Conservation (phyloP, 2,329 filamentous ascomycete species). For the Xylariaceae sp. region DNA sequence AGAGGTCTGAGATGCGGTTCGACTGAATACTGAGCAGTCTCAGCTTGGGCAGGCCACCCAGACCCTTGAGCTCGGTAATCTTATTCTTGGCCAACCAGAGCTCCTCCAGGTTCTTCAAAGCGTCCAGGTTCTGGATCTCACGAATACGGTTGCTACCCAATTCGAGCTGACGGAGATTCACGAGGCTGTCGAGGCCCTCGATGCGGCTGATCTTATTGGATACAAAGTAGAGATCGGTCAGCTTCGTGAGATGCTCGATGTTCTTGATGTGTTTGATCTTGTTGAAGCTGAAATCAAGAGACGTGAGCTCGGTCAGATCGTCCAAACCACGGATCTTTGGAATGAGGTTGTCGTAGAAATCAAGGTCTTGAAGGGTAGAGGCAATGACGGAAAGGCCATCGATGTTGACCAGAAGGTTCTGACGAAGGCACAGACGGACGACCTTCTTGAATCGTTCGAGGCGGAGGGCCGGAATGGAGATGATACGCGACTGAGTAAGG, state of each 20-base stretch:
- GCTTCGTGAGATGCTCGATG: slow-evolving; percentile 70
- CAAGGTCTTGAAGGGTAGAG: slow-evolving; percentile 73
- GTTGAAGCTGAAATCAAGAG: slow-evolving; percentile 93
- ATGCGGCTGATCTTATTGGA: slow-evolving; percentile 92
- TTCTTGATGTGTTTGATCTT: slow-evolving; percentile 99
- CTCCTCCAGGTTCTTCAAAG: slow-evolving; percentile 74
- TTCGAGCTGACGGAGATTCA: slow-evolving; percentile 77
- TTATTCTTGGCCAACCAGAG: slow-evolving; percentile 97
- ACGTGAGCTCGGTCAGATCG: slow-evolving; percentile 69
- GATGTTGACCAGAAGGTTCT: slow-evolving; percentile 83
- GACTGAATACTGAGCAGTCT: slow-evolving; percentile 92
- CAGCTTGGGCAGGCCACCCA: slow-evolving; percentile 73
- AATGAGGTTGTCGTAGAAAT: slow-evolving; percentile 96
- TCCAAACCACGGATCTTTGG: slow-evolving; percentile 83
- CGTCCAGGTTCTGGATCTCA: slow-evolving; percentile 81
- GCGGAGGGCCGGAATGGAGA: slow-evolving; percentile 72
- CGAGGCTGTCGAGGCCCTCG: slow-evolving; percentile 75
- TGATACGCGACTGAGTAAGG: slow-evolving; percentile 81
- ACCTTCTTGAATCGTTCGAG: slow-evolving; percentile 80
- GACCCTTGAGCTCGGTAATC: slow-evolving; percentile 77
- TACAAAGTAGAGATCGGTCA: slow-evolving; percentile 86
- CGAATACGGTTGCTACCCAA: slow-evolving; percentile 89
- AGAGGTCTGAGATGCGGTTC: slow-evolving; percentile 80
- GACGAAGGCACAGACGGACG: slow-evolving; percentile 79
- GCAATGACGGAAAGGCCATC: slow-evolving; percentile 68